phyloP scores from a whole-genome alignment of 768 basidiomycete genomes.

The Amanita pseudoporphyria region DNA sequence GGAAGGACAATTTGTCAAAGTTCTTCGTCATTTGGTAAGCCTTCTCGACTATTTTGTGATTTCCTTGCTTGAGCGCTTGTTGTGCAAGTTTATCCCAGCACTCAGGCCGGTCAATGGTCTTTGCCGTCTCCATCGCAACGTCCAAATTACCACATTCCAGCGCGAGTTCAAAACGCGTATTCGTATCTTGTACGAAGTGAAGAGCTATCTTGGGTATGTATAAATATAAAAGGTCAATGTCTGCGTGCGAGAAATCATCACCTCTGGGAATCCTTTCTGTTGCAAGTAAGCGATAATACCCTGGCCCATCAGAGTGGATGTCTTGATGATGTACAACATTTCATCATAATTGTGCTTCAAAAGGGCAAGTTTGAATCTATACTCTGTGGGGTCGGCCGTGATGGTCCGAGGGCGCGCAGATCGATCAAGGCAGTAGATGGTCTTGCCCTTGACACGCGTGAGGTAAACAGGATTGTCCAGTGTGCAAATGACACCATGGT shows the following conservation, averaged over 20 bases:
- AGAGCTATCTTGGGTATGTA: slow-evolving; percentile 66
- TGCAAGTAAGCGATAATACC: slow-evolving; percentile 97
- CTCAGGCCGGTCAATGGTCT: slow-evolving; percentile 78
- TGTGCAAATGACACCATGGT: slow-evolving; percentile 98
- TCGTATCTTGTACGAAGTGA: slow-evolving; percentile 98
- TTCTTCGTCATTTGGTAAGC: slow-evolving; percentile 97
- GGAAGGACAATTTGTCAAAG: slow-evolving; percentile 95
- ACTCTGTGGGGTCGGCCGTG: slow-evolving; percentile 97
- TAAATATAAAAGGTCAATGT: background rate
- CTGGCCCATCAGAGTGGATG: slow-evolving; percentile 91
- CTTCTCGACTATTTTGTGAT: slow-evolving; percentile 97
- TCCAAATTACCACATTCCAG: slow-evolving; percentile 97
- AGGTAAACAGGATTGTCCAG: slow-evolving; percentile 98
- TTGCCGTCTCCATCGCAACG: slow-evolving; percentile 91
- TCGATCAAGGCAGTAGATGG: slow-evolving; percentile 91
- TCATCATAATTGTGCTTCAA: slow-evolving; percentile 95
- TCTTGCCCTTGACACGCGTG: slow-evolving; percentile 94
- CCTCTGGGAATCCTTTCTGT: slow-evolving; percentile 98
- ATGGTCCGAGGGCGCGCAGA: slow-evolving; percentile 92
- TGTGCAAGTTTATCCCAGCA: slow-evolving; percentile 91
- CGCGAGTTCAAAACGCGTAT: slow-evolving; percentile 93
- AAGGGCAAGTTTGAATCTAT: slow-evolving; percentile 95
- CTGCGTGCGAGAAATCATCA: slow-evolving; percentile 18
- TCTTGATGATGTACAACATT: slow-evolving; percentile 93
- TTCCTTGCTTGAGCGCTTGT: slow-evolving; percentile 95